Conservation (phyloP, 1,139 yeast species). For the Diutina catenulata region DNA sequence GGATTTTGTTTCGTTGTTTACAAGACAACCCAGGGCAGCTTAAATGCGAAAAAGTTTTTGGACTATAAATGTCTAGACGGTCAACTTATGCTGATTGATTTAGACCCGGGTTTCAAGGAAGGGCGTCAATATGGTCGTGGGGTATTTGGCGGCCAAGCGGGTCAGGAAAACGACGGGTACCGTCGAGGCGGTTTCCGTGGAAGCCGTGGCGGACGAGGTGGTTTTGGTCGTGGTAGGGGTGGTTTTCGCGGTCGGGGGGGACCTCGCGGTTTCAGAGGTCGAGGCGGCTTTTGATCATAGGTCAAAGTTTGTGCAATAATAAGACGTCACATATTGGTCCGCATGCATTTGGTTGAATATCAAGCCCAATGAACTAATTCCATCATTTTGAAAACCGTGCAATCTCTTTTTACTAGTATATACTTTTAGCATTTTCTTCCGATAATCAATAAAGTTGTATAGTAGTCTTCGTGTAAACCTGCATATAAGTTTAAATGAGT, state of each 20-base stretch:
- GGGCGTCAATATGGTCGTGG: slow-evolving; percentile 96
- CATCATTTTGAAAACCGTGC: no score
- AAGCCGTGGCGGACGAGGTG: no score
- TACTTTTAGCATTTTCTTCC: no score
- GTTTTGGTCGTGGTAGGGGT: slow-evolving; percentile 10
- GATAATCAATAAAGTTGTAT: no score
- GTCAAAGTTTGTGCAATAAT: not conserved
- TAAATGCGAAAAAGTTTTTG: slow-evolving; percentile 70
- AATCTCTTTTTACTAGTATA: no score
- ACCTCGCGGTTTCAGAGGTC: slow-evolving; percentile 10
- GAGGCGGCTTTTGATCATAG: slow-evolving; percentile 9
- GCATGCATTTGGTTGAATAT: no score
- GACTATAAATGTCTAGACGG: slow-evolving; percentile 78
- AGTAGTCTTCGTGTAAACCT: not conserved
- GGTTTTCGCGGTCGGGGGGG: slow-evolving; percentile 11
- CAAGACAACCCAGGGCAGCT: slow-evolving; percentile 52
- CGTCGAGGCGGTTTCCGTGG: slow-evolving; percentile 13
- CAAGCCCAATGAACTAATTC: no score
- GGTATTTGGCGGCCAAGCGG: slow-evolving; percentile 63
- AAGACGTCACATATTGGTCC: no score
- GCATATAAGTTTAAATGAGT: not conserved
- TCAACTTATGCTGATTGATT: slow-evolving; percentile 64
- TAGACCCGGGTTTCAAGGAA: slow-evolving; percentile 90
- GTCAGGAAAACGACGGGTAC: slow-evolving; percentile 14
- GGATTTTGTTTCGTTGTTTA: slow-evolving; percentile 91